phyloP scores from a whole-genome alignment of 2,329 filamentous ascomycete species.

The Colletotrichum horii region DNA sequence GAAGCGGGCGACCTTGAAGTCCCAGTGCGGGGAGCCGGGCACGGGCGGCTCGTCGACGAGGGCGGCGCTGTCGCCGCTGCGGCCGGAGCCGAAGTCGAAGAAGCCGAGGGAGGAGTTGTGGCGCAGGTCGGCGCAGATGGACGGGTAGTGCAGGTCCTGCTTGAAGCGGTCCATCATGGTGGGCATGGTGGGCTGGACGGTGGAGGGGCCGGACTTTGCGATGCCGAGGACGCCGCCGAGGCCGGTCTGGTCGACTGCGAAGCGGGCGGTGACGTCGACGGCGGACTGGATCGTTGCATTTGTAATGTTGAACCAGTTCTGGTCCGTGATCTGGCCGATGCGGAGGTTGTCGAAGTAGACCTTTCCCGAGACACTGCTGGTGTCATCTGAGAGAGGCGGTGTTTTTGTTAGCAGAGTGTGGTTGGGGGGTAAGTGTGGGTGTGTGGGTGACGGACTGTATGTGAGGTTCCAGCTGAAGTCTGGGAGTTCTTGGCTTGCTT shows the following conservation, averaged over 20 bases:
- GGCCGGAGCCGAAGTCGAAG: conserved; percentile 47
- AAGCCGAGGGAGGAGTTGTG: conserved; percentile 30
- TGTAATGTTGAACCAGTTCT: conserved; percentile 40
- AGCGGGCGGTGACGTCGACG: conserved; percentile 42
- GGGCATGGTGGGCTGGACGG: conserved; percentile 45
- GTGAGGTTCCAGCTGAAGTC: conserved; percentile 54
- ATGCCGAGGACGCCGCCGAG: conserved; percentile 60
- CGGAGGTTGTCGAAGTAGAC: conserved; percentile 56
- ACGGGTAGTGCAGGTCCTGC: conserved; percentile 40
- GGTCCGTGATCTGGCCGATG: conserved; percentile 36
- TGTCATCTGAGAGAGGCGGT: conserved; percentile 39
- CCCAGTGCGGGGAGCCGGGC: conserved; percentile 37
- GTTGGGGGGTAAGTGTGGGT: conserved; percentile 17
- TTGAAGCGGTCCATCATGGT: conserved; percentile 51
- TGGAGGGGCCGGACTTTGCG: conserved; percentile 50
- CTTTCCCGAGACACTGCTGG: conserved; percentile 48
- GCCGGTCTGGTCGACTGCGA: conserved; percentile 42
- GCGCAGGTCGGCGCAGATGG: conserved; percentile 56
- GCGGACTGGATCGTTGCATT: conserved; percentile 57
- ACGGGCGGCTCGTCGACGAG: background rate
- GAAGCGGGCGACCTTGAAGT: conserved; percentile 57
- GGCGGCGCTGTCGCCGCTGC: conserved; percentile 31
- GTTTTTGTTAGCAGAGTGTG: background rate
- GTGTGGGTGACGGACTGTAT: conserved; percentile 45
- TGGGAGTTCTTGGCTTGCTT: conserved; percentile 43